These are phyloP conservation scores for Candida freyschussii DNA, from an alignment of 1,139 yeast genomes.

Conservation along the genomic window DNA sequence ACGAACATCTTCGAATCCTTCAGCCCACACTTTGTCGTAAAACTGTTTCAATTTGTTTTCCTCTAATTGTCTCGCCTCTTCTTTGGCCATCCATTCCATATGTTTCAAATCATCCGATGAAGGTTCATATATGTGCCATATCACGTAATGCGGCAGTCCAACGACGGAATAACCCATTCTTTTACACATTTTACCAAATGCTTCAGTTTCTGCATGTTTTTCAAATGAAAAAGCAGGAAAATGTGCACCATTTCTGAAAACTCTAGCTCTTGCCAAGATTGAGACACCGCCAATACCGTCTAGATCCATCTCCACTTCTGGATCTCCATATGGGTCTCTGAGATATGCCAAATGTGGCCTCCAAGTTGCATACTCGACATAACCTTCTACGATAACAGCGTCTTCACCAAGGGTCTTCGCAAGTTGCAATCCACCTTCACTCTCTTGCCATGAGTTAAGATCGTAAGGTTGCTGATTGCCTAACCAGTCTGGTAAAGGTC, in stretches of 20 bases:
- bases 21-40: slow-evolving; percentile 70
- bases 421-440: slow-evolving; percentile 74
- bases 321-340: slow-evolving; percentile 82
- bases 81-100: slow-evolving; percentile 97
- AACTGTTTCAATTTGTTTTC: slow-evolving; percentile 63
- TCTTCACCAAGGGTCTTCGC: slow-evolving; percentile 79
- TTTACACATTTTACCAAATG: slow-evolving; percentile 80
- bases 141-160: slow-evolving; percentile 85
- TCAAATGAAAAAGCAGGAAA: slow-evolving; percentile 90
- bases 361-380: slow-evolving; percentile 91
- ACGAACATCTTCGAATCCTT: slow-evolving; percentile 72
- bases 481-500: slow-evolving; percentile 86
- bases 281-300: slow-evolving; percentile 94
- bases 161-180: slow-evolving; percentile 77
- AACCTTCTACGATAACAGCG: slow-evolving; percentile 88
- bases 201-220: slow-evolving; percentile 92
- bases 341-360: slow-evolving; percentile 85
- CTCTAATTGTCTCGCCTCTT: slow-evolving; percentile 69
- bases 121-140: slow-evolving; percentile 92
- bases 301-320: slow-evolving; percentile 79
- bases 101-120: slow-evolving; percentile 82
- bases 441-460: slow-evolving; percentile 86
- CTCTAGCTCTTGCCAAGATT: slow-evolving; percentile 72
- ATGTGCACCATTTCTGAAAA: slow-evolving; percentile 75
- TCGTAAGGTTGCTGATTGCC: slow-evolving; percentile 90